These are phyloP conservation scores for Oropetium thomaeum DNA, from an alignment of 176 grass and related monocot genomes.

Conservation along the genomic window DNA sequence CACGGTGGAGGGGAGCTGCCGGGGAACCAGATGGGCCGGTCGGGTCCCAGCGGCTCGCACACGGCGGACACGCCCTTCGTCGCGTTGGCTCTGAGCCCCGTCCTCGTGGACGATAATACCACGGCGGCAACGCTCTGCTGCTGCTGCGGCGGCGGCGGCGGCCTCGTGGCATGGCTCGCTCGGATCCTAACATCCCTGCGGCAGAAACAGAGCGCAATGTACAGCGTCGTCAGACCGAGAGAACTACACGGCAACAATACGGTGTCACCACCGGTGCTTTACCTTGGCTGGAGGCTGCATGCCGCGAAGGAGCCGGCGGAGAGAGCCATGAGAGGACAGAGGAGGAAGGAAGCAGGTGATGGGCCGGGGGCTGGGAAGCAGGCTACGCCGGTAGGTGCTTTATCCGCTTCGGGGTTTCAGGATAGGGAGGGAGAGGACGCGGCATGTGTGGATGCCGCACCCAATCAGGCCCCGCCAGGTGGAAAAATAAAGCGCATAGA, in stretches of 20 bases:
- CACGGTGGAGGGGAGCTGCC: slow-evolving; percentile 67
- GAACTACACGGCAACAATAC: background rate
- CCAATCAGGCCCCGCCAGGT: slow-evolving; percentile 31
- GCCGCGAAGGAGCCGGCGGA: slow-evolving; percentile 39
- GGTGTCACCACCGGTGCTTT: background rate
- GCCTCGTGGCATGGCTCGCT: slow-evolving; percentile 6
- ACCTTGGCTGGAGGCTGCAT: slow-evolving; percentile 50
- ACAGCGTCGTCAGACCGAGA: background rate
- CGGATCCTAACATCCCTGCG: slow-evolving; percentile 4
- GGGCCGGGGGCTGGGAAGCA: too few relatives aligned
- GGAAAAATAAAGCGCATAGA: background rate
- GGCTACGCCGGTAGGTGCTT: background rate
- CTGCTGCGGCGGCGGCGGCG: background rate
- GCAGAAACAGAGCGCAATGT: background rate
- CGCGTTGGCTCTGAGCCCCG: slow-evolving; percentile 28
- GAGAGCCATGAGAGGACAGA: slow-evolving; percentile 40
- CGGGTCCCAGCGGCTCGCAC: slow-evolving; percentile 78
- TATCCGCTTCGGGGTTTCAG: slow-evolving; percentile 27
- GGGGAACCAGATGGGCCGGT: slow-evolving; percentile 90
- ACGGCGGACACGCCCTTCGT: slow-evolving; percentile 72
- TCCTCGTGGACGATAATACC: background rate
- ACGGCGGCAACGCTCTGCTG: background rate
- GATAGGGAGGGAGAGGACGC: slow-evolving; percentile 15
- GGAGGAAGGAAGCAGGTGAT: background rate
- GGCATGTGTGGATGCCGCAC: background rate